Evolutionary conservation across 179 eudicot genomes (phyloP), one percentile per base, ranked within the genome.

Genomic region (Amaranthus tricolor): DNA sequence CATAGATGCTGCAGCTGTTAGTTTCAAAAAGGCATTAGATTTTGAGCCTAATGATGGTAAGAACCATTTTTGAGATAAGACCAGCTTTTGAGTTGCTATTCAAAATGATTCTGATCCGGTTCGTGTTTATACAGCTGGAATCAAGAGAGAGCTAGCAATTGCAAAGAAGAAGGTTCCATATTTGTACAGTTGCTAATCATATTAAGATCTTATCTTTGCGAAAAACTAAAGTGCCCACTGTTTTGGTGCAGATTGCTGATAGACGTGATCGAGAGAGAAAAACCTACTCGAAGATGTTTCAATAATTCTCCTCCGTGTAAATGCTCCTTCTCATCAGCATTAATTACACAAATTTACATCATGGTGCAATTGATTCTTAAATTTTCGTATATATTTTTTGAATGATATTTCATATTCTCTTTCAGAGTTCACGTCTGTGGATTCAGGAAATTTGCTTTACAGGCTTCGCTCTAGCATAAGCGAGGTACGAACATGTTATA

Each of bases 21-120:
- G 95, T 79, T 93, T 93, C 82, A 85, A 77, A 62, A 91, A 84
- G 79, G 98, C 98, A 66, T 74, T 85, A 68, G 89, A 88, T 62
- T 80, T 94, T 82, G 97, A 90, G 81, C 98, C 98, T 47, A 88
- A 85, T 77, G 94, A 94, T 81, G 97, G 98, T 91, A 56, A 74
- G 89, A 68, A 6, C 71, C 19, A 71, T 53, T 44, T 31, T 9
- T n/a, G 6, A 45, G 49, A 31, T 0, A 54, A 53, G 54, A 55
- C 54, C 9, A 2, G 40, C 40, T 31, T 31, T 31, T 31, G 40
- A 31, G 40, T 31, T 31, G 40, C 17, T 73, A 40, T 49, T 13
- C 12, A 66, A 50, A 20, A 51, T 59, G 49, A 66, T 61, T n/a
- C 70, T 68, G 16, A 62, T 5, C 52, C 21, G 10, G 16, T 19